phyloP scores from a whole-genome alignment of 441 rosid species.

The Gossypium trilobum region DNA sequence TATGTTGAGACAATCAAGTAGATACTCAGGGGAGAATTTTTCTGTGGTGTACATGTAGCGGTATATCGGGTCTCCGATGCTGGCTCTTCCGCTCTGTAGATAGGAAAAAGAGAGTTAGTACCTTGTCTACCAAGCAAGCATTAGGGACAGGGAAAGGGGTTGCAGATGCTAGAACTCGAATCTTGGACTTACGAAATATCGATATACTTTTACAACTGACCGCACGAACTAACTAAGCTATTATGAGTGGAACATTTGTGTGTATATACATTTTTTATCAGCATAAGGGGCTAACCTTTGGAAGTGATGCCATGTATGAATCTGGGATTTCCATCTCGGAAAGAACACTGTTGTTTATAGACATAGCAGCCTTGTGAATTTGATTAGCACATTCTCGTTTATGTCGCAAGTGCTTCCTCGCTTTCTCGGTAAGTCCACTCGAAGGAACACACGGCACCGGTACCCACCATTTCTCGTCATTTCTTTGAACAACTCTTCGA shows the following conservation, averaged over 20 bases:
- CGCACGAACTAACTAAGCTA: background rate
- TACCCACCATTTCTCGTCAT: constrained; percentile 74
- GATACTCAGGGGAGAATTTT: constrained; percentile 47
- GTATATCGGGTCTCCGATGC: constrained; percentile 59
- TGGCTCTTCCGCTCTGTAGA: constrained; percentile 47
- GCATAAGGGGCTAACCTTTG: constrained; percentile 37
- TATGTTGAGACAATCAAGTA: constrained; percentile 43
- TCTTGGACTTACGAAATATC: background rate
- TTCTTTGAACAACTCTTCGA: constrained; percentile 45
- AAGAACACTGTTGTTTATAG: constrained; percentile 54
- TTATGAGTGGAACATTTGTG: background rate
- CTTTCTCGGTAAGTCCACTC: constrained; percentile 49
- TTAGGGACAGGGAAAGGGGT: background rate
- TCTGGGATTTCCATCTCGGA: constrained; percentile 69
- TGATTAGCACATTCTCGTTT: constrained; percentile 55
- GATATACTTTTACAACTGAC: background rate
- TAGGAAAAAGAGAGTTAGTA: background rate
- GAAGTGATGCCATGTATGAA: constrained; percentile 49
- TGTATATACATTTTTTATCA: background rate
- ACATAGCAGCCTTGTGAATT: constrained; percentile 66
- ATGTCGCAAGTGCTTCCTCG: constrained; percentile 40
- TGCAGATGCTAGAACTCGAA: background rate
- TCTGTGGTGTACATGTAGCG: constrained; percentile 36
- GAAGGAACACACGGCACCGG: constrained; percentile 61
- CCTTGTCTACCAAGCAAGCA: background rate